These are phyloP conservation scores for Ceratocystis eucalypticola DNA, from an alignment of 2,329 filamentous ascomycete genomes.

Conservation along the genomic window DNA sequence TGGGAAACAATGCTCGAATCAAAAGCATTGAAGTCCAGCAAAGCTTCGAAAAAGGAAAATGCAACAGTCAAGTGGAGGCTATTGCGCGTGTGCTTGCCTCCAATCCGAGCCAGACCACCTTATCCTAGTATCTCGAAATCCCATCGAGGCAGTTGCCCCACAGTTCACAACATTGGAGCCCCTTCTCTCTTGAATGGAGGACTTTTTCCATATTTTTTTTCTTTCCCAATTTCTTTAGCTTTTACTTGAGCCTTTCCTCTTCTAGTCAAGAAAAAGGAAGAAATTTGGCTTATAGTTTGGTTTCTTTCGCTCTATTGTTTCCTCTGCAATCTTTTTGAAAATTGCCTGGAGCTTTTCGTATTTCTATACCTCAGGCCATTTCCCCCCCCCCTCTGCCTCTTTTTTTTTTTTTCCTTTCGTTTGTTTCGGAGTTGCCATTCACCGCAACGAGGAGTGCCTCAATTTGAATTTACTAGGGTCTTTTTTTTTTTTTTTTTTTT, in stretches of 20 bases:
- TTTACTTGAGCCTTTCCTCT: no score
- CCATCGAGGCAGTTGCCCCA: background rate
- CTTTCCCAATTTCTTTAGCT: background rate
- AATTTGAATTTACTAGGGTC: background rate
- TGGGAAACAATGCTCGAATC: background rate
- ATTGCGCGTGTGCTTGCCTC: background rate
- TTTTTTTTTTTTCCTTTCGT: background rate
- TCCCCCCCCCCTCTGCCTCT: background rate
- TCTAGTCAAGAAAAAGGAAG: no score
- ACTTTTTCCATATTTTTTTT: background rate
- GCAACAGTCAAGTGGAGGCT: background rate
- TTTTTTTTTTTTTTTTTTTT: conserved; percentile 5
- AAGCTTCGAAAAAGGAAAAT: background rate
- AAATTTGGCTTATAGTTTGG: no score
- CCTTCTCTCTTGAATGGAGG: background rate
- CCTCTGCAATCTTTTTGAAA: background rate
- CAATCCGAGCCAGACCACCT: background rate
- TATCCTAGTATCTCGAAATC: background rate
- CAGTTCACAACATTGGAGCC: conserved; percentile 1
- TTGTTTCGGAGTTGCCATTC: conserved; percentile 1
- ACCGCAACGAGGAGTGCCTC: conserved; percentile 4
- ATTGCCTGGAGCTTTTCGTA: background rate
- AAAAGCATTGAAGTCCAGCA: background rate
- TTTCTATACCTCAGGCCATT: background rate
- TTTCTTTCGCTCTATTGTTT: background rate